Evolutionary conservation across 2,329 filamentous ascomycete genomes (phyloP), one percentile per base, ranked within the genome.

Genomic region (Mariannaea sp.): DNA sequence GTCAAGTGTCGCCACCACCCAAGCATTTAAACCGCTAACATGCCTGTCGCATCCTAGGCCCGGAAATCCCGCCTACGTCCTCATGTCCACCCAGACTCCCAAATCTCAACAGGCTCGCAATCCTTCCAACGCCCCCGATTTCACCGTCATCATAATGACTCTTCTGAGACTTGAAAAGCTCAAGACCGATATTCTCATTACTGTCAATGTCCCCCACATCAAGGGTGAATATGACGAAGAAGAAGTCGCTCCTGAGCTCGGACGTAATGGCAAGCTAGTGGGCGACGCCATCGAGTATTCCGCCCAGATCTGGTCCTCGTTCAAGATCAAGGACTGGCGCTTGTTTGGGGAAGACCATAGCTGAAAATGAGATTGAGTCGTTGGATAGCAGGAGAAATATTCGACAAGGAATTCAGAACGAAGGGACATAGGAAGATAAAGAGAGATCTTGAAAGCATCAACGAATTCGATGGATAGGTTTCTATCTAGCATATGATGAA

Each of bases 181-280:
- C 68, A 79, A 78, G 52, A 93, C 92, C 1, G 93, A 97, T 72
- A 75, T 97, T 32, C 76, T 96, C 40, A 84, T 96, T 57, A 89
- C 89, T 33, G 84, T 96, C 68, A 97, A 96, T 72, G 89, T 96
- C 41, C 93, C 92, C 22, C 88, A 94, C 68, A 87, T 91, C 61
- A 80, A 83, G 62, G 86, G 87, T 57, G 84, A 89, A 70, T 91
- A 91, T 68, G 79, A 86, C 64, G 83, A 86, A 70, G 86, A 87
- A 7, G 86, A 90, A 26, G 83, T 93, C 13, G 84, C 90, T 66
- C 73, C 86, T 50, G 80, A 84, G 66, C 72, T 84, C 51, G 85
- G 85, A 13, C 85, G 82, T 68, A 80, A 82, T 66, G 88, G 86
- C 4, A 80, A 84, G 70, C 74, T 89, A 59, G 86, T 90, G 65